phyloP scores from a whole-genome alignment of 2,329 filamentous ascomycete species.

The Ophiosphaerella korrae region DNA sequence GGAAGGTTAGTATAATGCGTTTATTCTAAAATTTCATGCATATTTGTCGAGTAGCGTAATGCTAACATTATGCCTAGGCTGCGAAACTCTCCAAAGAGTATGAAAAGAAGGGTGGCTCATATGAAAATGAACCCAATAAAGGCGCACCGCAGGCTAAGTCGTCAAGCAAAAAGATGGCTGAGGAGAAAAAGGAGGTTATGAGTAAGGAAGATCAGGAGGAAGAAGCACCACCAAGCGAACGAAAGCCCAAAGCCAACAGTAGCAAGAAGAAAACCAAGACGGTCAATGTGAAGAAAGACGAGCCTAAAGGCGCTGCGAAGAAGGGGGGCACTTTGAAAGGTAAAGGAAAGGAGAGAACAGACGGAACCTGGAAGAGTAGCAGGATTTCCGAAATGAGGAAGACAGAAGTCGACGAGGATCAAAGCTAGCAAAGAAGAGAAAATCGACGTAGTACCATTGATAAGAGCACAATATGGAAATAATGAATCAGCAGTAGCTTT shows the following conservation, averaged over 20 bases:
- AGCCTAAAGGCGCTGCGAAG: constrained; percentile 20
- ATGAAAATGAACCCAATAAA: constrained; percentile 53
- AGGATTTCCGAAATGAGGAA: constrained; percentile 25
- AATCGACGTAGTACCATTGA: not conserved
- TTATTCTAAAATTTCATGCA: not conserved
- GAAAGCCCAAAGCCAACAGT: constrained; percentile 29
- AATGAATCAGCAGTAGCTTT: not conserved
- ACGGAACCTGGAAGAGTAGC: constrained; percentile 27
- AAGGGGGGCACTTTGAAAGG: constrained; percentile 17
- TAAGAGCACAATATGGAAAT: not conserved
- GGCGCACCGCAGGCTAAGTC: constrained; percentile 47
- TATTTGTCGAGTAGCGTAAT: not conserved
- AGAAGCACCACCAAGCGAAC: constrained; percentile 21
- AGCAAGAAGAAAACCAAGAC: constrained; percentile 22
- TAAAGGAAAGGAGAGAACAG: constrained; percentile 21
- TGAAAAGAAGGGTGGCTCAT: constrained; percentile 47
- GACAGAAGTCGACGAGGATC: constrained; percentile 19
- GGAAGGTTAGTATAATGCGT: constrained; percentile 46
- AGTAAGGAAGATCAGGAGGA: constrained; percentile 13
- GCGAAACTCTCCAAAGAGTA: constrained; percentile 52
- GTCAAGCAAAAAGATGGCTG: constrained; percentile 25
- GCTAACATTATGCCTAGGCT: constrained; percentile 31
- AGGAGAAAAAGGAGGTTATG: constrained; percentile 13
- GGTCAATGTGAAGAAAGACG: constrained; percentile 17
- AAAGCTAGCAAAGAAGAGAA: constrained; percentile 26